Conservation (phyloP, 139 green algal species). For the Pseudopediastrum boryanum region DNA sequence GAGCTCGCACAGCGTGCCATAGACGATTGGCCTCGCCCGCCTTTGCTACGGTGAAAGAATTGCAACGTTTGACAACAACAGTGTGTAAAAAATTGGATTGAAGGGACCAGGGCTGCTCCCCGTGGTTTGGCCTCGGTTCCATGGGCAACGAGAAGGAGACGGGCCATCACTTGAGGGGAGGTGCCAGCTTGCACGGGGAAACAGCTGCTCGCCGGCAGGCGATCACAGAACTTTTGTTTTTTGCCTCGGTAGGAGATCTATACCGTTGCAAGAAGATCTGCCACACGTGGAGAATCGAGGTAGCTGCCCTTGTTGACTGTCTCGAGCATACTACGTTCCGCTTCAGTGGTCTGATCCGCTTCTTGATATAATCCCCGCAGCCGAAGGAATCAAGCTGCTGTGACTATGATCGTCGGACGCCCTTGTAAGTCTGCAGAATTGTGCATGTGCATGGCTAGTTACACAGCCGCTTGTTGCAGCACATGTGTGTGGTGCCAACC, state of each 20-base stretch:
- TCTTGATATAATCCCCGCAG: constrained; percentile 1
- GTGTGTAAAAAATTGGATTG: too few species aligned
- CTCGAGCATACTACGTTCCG: neutral
- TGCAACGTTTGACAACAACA: too few species aligned
- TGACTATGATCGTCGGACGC: constrained; percentile 86
- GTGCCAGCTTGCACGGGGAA: constrained; percentile 29
- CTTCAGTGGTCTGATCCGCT: neutral
- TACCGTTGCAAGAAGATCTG: constrained; percentile 80
- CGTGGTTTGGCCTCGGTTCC: too few species aligned
- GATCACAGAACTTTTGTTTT: constrained; percentile 91
- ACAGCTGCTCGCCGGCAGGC: constrained; percentile 49
- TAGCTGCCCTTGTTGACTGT: constrained; percentile 9
- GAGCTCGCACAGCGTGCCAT: too few species aligned
- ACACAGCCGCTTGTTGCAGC: too few species aligned
- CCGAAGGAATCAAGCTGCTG: constrained; percentile 55
- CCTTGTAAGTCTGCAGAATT: constrained; percentile 64
- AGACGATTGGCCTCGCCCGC: too few species aligned
- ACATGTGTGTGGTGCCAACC: too few species aligned
- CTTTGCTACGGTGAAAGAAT: too few species aligned
- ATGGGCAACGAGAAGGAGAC: too few species aligned
- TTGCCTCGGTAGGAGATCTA: constrained; percentile 86
- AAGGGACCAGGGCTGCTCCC: too few species aligned
- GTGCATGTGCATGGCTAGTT: too few species aligned
- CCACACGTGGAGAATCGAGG: constrained; percentile 72
- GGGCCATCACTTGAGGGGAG: too few species aligned